Base-by-base conservation (phyloP, 129 eudicot species). In the Pittosporum tobira region DNA sequence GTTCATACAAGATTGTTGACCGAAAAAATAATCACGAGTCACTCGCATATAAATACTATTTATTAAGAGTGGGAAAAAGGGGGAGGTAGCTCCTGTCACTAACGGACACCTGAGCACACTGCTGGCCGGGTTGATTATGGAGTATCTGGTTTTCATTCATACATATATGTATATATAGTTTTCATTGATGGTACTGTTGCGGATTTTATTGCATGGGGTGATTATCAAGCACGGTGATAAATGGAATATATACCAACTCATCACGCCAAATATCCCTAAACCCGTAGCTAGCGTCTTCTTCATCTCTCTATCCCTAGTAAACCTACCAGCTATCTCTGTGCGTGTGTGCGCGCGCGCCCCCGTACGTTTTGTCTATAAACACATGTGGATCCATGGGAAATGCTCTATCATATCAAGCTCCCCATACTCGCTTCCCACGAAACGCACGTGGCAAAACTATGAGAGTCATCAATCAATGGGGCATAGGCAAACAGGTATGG, bases 381-480 rank as follows among this genome's bases (percentile, higher is more conserved):
- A 3, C 12, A 31, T 53, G 15, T 53, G 59, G 59, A 19, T 27
- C 15, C 61, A 55, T 55, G 61, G 44, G 15, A 12, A 16, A 3
- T 19, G 59, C n/a, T n/a, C n/a, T n/a, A n/a, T n/a, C n/a, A n/a
- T n/a, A n/a, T n/a, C n/a, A n/a, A n/a, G n/a, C n/a, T n/a, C n/a
- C n/a, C n/a, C n/a, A n/a, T n/a, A n/a, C n/a, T n/a, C n/a, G n/a
- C 44, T 19, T 55, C 23, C 16, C 19, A 29, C 21, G 43, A 25
- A 31, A 37, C 24, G 31, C 61, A 55, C 44, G 61, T 55, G 45
- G 27, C 45, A 55, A 55, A 55, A 29, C 45, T 19, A 56, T 31
- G 61, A 31, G 61, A 31, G 61, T 56, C 61, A 30, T 56, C 61
- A 30, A 55, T 55, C 61, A 55, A 55, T 55, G 45, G 11, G 44